Evolutionary conservation across 371 early-diverging fungal species (phyloP), one percentile per base, ranked within the genome.

Genomic region (Mucor circinelloides): DNA sequence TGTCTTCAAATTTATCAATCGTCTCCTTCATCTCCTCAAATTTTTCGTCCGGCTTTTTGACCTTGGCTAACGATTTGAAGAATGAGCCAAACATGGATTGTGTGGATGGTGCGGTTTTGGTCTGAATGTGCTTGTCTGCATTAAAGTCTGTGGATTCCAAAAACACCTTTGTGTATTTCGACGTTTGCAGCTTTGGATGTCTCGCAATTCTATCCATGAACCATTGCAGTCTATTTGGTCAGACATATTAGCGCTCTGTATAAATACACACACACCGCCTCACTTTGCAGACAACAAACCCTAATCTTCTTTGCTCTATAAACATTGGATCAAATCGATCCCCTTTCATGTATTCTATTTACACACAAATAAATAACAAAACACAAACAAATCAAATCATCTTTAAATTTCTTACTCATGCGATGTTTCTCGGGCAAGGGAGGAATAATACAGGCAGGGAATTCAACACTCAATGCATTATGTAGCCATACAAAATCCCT

Each of bases 401-500:
- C n/a, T n/a, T n/a, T n/a, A n/a, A n/a, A n/a, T n/a, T n/a, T n/a
- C 82, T 23, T 85, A 93, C 93, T 90, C 76, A 94, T 77, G 60
- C 95, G 90, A 72, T 94, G 93, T 73, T 94, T 95, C 60, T 92
- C 96, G 0, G 98, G 97, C 30, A 96, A 78, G 7, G 97, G 95
- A 38, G 97, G 96, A 1, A 97, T 76, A n/a, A 96, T 89, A 60
- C 90, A 90, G 8, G 90, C 89, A 9, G 94, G 89, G 73, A 82
- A 90, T 74, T 92, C 93, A 42, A 86, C 83, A 27, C 76, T 66
- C 38, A 98, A 81, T 54, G 87, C 88, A 60, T 85, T 78, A 69
- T 96, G 88, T 56, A 98, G 85, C 93, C 93, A 93, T 12, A 88
- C 88, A 85, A 98, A 98, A 75, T 98, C 98, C 73, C 91, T 93